Evolutionary conservation across 345 rosid genomes (phyloP).

Genomic region (Streptanthus diversifolius): DNA sequence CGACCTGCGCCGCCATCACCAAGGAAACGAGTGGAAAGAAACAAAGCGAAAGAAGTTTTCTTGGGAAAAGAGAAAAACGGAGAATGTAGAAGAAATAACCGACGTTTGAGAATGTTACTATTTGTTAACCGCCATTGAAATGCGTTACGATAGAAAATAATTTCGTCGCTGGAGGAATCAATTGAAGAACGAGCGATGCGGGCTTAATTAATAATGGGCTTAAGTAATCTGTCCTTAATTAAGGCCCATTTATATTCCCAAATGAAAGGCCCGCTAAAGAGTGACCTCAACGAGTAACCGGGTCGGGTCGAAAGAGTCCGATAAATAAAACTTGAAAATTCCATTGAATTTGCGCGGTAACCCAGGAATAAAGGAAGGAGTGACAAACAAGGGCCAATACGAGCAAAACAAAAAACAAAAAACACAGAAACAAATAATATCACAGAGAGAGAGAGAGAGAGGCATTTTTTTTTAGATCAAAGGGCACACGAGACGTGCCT

Average conservation of each 20-base stretch:
- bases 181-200: too few species aligned
- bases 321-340: background rate
- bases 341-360: conserved; percentile 49
- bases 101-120: too few species aligned
- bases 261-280: background rate
- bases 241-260: background rate
- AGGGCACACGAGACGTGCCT: conserved; percentile 29
- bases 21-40: background rate
- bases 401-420: background rate
- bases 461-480: background rate
- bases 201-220: background rate
- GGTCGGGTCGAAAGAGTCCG: conserved; percentile 22
- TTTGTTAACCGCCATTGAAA: too few species aligned
- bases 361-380: conserved; percentile 52
- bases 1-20: conserved; percentile 33
- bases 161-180: background rate
- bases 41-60: background rate
- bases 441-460: background rate
- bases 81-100: conserved; percentile 7
- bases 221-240: background rate
- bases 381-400: background rate
- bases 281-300: background rate
- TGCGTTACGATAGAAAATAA: background rate
- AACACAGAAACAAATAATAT: conserved; percentile 9
- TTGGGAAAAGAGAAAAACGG: background rate